Evolutionary conservation across 2,329 filamentous ascomycete genomes (phyloP).

Genomic region (Penicillium sp.): DNA sequence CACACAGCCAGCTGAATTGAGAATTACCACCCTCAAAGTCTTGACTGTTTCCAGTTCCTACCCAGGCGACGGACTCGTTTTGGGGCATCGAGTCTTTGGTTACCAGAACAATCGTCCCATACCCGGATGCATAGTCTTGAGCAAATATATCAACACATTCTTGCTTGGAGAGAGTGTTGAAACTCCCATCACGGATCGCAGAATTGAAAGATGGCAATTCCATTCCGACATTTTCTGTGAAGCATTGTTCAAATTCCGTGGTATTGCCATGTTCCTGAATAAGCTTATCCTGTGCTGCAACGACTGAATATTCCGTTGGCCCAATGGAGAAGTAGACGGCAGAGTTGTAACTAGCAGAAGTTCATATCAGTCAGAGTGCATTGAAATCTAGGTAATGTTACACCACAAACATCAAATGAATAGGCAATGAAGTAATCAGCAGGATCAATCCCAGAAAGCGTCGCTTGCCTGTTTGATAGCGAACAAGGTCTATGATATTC

Average conservation of each 20-base stretch:
- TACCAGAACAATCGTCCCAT: not conserved
- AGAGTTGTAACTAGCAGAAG: not conserved
- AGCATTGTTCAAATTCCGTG: not conserved
- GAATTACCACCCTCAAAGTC: not conserved
- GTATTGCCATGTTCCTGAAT: not conserved
- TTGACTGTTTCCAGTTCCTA: not conserved
- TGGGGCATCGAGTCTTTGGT: not conserved
- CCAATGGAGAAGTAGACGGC: not conserved
- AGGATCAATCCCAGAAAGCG: not conserved
- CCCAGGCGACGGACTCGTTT: not conserved
- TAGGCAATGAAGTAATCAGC: not conserved
- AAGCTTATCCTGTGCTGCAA: not conserved
- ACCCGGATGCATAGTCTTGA: not conserved
- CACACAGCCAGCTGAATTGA: not conserved
- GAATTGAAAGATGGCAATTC: not conserved
- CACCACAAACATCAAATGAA: not conserved
- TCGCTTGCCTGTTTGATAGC: conserved; percentile 9
- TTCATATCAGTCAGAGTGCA: not conserved
- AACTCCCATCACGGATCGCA: not conserved
- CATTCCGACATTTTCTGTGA: not conserved
- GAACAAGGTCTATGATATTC: conserved; percentile 21
- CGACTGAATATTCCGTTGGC: not conserved
- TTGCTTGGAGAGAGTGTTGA: not conserved
- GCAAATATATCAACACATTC: not conserved
- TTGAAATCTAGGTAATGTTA: not conserved